Evolutionary conservation across 1,284 basidiomycete genomes (phyloP), one percentile per base, ranked within the genome.

Genomic region (Cryptococcus sp.): DNA sequence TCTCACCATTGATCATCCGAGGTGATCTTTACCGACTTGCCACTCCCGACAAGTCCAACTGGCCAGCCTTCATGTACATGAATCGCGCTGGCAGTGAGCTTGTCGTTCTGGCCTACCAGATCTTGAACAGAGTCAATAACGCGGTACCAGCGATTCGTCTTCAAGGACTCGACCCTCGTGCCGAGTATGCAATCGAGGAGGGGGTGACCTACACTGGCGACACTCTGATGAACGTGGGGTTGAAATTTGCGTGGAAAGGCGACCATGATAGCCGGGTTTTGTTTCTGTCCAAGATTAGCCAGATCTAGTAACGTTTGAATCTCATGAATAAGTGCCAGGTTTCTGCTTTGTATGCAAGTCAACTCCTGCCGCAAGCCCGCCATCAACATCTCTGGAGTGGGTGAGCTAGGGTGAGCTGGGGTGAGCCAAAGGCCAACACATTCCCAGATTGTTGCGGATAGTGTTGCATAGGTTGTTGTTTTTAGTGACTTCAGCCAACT

Each of bases 21-120:
- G 67, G 66, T 7, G 63, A 66, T 40, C 51, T 56, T 44, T 67
- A 60, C 49, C 47, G 63, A 19, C 52, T 69, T 4, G 52, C 57
- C 3, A 9, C 10, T 9, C 62, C 64, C 0, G 45, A 48, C 14
- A 49, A 59, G 31, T 54, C 51, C 34, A 64, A 66, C 48, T 64
- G 53, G 51, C 67, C 67, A 7, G 62, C 64, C 2, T 62, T 46
- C n/a, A 46, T 52, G 23, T 69, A 56, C 47, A 34, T 55, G 21
- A 45, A 51, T 5, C 39, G 46, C 11, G 54, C 50, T 34, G 45
- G 49, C 1, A 36, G 34, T 2, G 39, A 49, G 13, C 52, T 57
- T 2, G 59, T 69, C 19, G 19, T 59, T 2, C 42, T 62, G 10
- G 53, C 48, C 22, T 62, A 49, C 49, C 50, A 51, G n/a, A n/a